phyloP scores from a whole-genome alignment of 352 stramenopile genomes.

The Pythium vanterpoolii region DNA sequence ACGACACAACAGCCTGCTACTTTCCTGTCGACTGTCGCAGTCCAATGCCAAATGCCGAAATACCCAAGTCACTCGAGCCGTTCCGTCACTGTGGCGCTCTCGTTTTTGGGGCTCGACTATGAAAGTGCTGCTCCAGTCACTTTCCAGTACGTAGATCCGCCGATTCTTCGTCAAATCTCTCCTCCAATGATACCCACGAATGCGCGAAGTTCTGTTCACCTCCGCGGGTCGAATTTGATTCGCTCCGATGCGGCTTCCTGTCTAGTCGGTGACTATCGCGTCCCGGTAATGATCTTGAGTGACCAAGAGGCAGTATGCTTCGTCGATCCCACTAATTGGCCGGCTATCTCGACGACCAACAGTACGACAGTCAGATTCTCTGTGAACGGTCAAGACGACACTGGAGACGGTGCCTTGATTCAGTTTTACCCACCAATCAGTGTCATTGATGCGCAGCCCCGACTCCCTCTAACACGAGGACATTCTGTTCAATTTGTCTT shows the following conservation, averaged over 20 bases:
- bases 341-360: not conserved
- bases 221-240: conserved; percentile 12
- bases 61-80: not conserved
- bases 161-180: not conserved
- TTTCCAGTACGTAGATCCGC: conserved; percentile 18
- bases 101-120: not conserved
- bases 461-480: not conserved
- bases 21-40: not conserved
- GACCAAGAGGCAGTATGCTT: conserved; percentile 8
- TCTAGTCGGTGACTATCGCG: conserved; percentile 1
- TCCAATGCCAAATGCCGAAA: conserved; percentile 9
- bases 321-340: conserved; percentile 9
- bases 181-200: not conserved
- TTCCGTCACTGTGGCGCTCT: not conserved
- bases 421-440: not conserved
- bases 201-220: not conserved
- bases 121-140: not conserved
- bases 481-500: not conserved
- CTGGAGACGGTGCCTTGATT: not conserved
- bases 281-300: conserved; percentile 9
- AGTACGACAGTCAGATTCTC: conserved; percentile 1
- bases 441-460: not conserved
- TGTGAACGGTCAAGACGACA: conserved; percentile 5
- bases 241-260: not conserved
- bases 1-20: not conserved